Base-by-base conservation (phyloP, 2,329 filamentous ascomycete species). In the Ilyonectria destructans region DNA sequence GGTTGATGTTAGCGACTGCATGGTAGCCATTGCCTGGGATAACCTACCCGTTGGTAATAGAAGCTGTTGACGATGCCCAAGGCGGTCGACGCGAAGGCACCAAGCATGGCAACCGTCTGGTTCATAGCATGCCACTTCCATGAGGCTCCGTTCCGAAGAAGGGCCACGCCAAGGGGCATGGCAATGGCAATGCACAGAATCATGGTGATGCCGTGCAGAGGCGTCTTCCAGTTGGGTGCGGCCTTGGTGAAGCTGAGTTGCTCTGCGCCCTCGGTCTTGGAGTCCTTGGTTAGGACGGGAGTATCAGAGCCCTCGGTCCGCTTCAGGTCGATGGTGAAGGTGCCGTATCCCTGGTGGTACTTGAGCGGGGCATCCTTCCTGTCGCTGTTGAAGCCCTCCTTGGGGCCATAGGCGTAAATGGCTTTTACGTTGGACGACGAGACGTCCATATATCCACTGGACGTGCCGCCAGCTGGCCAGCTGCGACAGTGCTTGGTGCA, bases 331-430 rank as follows among this genome's bases (percentile, higher is more conserved):
- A 91, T 85, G 2, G 78, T 82, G 76, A 91, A 91, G 7, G 78
- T 77, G 51, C 89, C 89, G 70, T 87, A 88, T 51, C 82, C 82
- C 48, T 79, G 76, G 76, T 91, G 90, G 48, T 85, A 84, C 73
- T 84, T 84, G 62, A 90, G 81, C 12, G 80, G 79, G 0, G 85
- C 86, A 12, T 79, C 78, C 2, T 74, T 59, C 40, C 80, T 79
- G 71, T 89, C 79, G 62, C 82, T 86, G 23, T 78, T 76, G 29
- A 85, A 78, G 17, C 77, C 73, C 45, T 83, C 84, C n/a, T 75
- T 72, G 6, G 87, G 85, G 0, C 89, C 89, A 23, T 86, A 80
- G 19, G 87, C 90, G 74, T 85, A 91, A 62, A 90, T 86, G 78
- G 87, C 88, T 46, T 80, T 80, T 69, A 86, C 83, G 15, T 79